Base-by-base conservation (phyloP, 306 rosid species). In the Vigna unguiculata region DNA sequence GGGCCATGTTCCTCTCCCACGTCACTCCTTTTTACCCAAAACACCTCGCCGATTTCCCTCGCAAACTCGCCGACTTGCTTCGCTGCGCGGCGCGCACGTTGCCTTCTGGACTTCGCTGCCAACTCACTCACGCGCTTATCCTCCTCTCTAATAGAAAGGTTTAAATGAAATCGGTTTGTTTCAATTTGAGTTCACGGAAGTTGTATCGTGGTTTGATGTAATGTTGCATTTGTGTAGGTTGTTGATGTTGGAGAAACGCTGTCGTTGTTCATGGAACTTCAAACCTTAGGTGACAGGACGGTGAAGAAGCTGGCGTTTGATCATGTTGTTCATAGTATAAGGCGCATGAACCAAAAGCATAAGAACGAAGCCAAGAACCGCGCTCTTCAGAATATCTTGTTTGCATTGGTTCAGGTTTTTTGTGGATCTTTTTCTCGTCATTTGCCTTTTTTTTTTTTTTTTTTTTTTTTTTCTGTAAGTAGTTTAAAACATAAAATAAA, bases 361-460 rank as follows among this genome's bases (percentile, higher is more conserved):
- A 91, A 89, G 84, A 89, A 91, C 45, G 95, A 92, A 66, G 87
- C 78, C 0, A 90, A 87, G 83, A 94, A 94, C 73, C 93, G 96
- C 10, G 84, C 80, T 2, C 97, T 94, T 79, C 98, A 92, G 75
- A 90, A 90, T 68, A 72, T 91, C 17, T 60, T 91, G 78, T 94
- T 89, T 80, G n/a, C 51, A 14, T 59, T 90, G 88, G 84, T 94
- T 59, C 91, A 87, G 91, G 97, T 43, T 43, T 43, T 94, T 62
- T 82, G 57, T 75, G 36, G 51, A 16, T 69, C 10, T 49, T 72
- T 28, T 4, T 9, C 9, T 5, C 17, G 15, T 14, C 15, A 40
- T 41, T 43, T 43, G 30, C 9, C 49, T 22, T 28, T 49, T 4
- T 25, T 13, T 10, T 76, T 75, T 15, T 45, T 11, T 22, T 2